A percentile compares a stretch with the other conserved stretches of the same genome.
phyloP scores from a whole-genome alignment of 768 basidiomycete species.

The Pleurotus platypus region DNA sequence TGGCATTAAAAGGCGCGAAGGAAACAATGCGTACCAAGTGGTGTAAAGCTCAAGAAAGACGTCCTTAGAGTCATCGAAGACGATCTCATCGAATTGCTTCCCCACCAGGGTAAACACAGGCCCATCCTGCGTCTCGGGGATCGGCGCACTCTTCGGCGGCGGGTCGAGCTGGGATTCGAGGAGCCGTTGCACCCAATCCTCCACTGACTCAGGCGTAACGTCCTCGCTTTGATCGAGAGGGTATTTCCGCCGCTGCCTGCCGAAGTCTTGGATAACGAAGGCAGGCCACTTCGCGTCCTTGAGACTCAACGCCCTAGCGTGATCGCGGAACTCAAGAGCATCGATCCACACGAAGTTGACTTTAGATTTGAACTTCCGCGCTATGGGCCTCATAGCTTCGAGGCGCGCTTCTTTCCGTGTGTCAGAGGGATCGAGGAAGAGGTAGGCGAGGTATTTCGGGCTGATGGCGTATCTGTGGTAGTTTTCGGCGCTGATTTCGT shows the following conservation, averaged over 20 bases:
- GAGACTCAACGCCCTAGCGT: conserved; percentile 92
- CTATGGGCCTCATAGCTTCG: conserved; percentile 68
- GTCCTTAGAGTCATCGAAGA: conserved; percentile 86
- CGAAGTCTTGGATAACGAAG: conserved; percentile 88
- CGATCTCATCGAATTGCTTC: conserved; percentile 84
- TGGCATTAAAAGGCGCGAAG: not conserved
- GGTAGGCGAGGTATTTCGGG: conserved; percentile 85
- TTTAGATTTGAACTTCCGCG: conserved; percentile 77
- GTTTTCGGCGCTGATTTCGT: conserved; percentile 93
- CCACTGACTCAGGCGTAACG: conserved; percentile 52
- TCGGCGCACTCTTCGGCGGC: conserved; percentile 83
- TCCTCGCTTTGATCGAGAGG: conserved; percentile 72
- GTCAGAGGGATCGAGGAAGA: conserved; percentile 83
- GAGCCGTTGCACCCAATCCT: conserved; percentile 60
- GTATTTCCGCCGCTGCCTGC: conserved; percentile 70
- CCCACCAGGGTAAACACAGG: conserved; percentile 81
- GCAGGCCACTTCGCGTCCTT: conserved; percentile 83
- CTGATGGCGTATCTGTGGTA: conserved; percentile 81
- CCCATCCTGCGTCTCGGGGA: conserved; percentile 82
- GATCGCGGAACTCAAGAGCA: conserved; percentile 77
- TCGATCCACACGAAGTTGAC: conserved; percentile 99
- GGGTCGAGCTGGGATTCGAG: conserved; percentile 72
- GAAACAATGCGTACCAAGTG: conserved; percentile 64
- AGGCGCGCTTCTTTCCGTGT: conserved; percentile 55
- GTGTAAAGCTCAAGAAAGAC: conserved; percentile 97